phyloP scores from a whole-genome alignment of 2,329 filamentous ascomycete genomes.

The Fusarium sp. region DNA sequence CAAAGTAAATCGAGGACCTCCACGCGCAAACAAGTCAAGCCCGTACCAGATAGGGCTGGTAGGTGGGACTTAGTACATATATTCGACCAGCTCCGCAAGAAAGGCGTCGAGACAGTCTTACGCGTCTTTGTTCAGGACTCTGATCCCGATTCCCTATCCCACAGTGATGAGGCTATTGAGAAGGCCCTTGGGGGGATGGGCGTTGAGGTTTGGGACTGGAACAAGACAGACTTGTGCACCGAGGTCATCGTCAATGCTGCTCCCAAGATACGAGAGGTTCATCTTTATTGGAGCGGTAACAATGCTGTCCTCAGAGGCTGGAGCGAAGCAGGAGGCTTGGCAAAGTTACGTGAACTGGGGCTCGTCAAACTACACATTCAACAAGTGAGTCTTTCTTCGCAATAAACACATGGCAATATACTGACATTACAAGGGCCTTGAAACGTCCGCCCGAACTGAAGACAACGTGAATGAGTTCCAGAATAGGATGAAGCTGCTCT shows the following conservation, averaged over 20 bases:
- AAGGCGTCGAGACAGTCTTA: background rate
- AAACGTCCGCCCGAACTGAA: background rate
- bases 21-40: background rate
- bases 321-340: background rate
- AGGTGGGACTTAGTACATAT: background rate
- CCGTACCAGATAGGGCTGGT: background rate
- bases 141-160: background rate
- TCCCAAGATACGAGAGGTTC: background rate
- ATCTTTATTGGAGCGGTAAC: slow-evolving; percentile 16
- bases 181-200: background rate
- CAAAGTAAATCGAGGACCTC: no score
- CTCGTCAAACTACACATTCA: background rate
- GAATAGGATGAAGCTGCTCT: background rate
- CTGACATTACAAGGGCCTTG: background rate
- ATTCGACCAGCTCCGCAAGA: background rate
- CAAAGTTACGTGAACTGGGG: background rate
- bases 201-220: slow-evolving; percentile 15
- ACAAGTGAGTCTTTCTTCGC: background rate
- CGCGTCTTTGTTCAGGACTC: slow-evolving; percentile 1
- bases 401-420: accelerated
- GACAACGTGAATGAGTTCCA: background rate
- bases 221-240: slow-evolving; percentile 14
- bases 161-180: slow-evolving; percentile 17
- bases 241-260: background rate
- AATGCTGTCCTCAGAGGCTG: slow-evolving; percentile 12